Percentiles rank a stretch among this genome's conserved stretches.
Conservation (phyloP, 768 basidiomycete species). For the Daedalea quercina region DNA sequence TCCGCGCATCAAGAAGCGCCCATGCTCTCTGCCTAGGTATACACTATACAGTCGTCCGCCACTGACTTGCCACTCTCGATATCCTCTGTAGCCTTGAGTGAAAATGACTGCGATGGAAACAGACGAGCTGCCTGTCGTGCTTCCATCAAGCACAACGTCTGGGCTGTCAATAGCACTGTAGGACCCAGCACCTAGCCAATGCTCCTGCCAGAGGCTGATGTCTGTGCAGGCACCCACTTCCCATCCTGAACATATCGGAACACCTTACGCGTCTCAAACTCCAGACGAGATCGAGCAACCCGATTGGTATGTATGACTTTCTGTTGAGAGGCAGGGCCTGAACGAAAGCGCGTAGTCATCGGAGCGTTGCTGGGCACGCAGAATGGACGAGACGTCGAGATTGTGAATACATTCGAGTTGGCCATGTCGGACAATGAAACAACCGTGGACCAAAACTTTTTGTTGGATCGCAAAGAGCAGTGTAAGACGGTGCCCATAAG, state of each 20-base stretch:
- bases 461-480: conserved; percentile 80
- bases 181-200: conserved; percentile 20
- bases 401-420: conserved; percentile 95
- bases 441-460: conserved; percentile 73
- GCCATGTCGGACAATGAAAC: conserved; percentile 53
- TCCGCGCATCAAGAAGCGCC: too few species aligned
- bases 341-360: conserved; percentile 49
- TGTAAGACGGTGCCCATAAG: conserved; percentile 41
- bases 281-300: conserved; percentile 51
- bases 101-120: conserved; percentile 65
- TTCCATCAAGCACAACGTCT: conserved; percentile 64
- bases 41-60: too few species aligned
- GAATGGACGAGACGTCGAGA: conserved; percentile 91
- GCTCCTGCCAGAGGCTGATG: conserved; percentile 19
- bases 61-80: too few species aligned
- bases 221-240: conserved; percentile 77
- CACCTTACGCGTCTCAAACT: conserved; percentile 84
- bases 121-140: conserved; percentile 69
- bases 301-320: conserved; percentile 48
- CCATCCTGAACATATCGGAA: conserved; percentile 95
- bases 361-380: conserved; percentile 94
- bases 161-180: conserved; percentile 73
- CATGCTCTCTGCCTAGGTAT: too few species aligned
- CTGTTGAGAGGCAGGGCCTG: neutral
- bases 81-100: neutral